Base-by-base conservation (phyloP, 352 stramenopile species). In the Phytophthora uliginosa region DNA sequence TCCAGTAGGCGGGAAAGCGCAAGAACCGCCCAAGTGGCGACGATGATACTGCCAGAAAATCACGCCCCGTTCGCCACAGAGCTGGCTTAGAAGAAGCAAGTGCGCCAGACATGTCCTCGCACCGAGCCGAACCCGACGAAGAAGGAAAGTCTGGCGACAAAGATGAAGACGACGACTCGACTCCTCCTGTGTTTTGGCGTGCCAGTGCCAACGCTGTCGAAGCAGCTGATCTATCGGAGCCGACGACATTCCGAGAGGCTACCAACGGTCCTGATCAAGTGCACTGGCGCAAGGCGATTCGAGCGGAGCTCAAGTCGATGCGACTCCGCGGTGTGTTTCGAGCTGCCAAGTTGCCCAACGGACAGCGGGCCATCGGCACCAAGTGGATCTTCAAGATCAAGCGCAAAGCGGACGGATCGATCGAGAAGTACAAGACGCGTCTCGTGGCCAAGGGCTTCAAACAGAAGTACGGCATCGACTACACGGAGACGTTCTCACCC, bases 311-410 rank as follows among this genome's bases (percentile, higher is more conserved):
- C 7, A 65, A 66, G 12, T 71, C 50, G 26, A 71, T 74, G 55
- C 28, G 34, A 54, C 55, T 69, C 17, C 65, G 65, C 26, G 65
- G 51, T 48, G 60, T 74, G 3, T 69, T 71, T 63, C 59, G 48
- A 24, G 59, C 52, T 15, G 38, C 38, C 2, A 69, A 71, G 22
- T 42, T 73, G 6, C 54, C 48, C 0, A 66, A 28, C 8, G 60
- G n/a, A 17, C 56, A 71, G 40, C 56, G 34, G 1, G 34, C 66
- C 6, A 62, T 78, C 6, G 53, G 59, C 2, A 72, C 52, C 24
- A 74, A 81, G 56, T 85, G 63, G 65, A 59, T 82, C 0, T 83
- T 86, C 70, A 81, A 82, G 58, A 79, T 79, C 51, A 82, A 79
- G 59, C 65, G 58, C 15, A 77, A 84, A 18, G 59, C 68, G 18